A percentile compares a stretch with the other conserved stretches of the same genome.
phyloP scores from a whole-genome alignment of 2,329 filamentous ascomycete species.

The Periconia digitata region DNA sequence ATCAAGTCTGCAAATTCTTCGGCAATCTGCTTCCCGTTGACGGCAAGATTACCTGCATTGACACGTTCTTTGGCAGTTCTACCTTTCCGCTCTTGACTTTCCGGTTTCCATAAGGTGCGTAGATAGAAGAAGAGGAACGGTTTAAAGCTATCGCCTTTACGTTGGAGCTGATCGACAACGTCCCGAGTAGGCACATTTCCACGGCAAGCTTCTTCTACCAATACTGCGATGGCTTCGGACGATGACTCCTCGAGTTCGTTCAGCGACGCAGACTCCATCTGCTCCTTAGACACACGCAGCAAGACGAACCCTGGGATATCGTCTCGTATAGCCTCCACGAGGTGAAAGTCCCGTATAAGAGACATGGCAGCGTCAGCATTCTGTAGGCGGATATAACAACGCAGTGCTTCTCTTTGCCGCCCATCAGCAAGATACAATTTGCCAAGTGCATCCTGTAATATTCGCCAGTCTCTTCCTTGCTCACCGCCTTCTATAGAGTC shows the following conservation, averaged over 20 bases:
- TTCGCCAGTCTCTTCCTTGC: conserved; percentile 78
- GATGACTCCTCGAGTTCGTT: conserved; percentile 77
- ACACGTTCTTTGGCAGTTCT: conserved; percentile 43
- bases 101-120: conserved; percentile 78
- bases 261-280: conserved; percentile 65
- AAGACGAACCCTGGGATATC: conserved; percentile 88
- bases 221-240: conserved; percentile 77
- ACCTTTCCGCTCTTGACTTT: conserved; percentile 54
- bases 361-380: conserved; percentile 88
- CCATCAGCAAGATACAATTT: conserved; percentile 82
- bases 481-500: conserved; percentile 75
- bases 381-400: conserved; percentile 86
- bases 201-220: conserved; percentile 88
- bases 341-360: conserved; percentile 81
- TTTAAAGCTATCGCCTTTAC: conserved; percentile 59
- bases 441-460: conserved; percentile 83
- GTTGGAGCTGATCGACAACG: conserved; percentile 77
- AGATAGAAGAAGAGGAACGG: conserved; percentile 93
- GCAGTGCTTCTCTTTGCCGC: conserved; percentile 79
- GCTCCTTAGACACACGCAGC: conserved; percentile 75
- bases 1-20: conserved; percentile 86
- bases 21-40: conserved; percentile 68
- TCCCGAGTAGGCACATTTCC: conserved; percentile 77
- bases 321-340: conserved; percentile 86
- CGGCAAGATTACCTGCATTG: conserved; percentile 48